Evolutionary conservation across 2,329 filamentous ascomycete genomes (phyloP).

Genomic region (Pseudogymnoascus sp.): DNA sequence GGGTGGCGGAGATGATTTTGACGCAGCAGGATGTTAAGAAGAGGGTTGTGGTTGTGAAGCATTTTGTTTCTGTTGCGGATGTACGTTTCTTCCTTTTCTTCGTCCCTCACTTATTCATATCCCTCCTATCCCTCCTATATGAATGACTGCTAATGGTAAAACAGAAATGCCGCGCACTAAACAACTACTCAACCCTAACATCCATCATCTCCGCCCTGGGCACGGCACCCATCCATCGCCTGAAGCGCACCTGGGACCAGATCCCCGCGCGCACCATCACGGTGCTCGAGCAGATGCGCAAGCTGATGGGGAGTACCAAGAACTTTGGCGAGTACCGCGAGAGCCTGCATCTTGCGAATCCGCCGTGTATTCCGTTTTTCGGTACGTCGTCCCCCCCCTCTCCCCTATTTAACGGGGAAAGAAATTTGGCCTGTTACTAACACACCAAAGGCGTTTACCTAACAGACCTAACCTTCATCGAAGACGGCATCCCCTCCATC

Average conservation of each 20-base stretch:
- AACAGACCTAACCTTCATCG: conserved; percentile 95
- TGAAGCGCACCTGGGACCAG: conserved; percentile 89
- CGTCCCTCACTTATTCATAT: neutral
- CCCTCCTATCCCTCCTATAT: conserved; percentile 11
- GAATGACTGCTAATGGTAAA: conserved; percentile 20
- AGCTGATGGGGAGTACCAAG: conserved; percentile 92
- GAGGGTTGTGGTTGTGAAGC: conserved; percentile 93
- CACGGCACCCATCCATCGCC: conserved; percentile 86
- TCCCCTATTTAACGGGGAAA: neutral
- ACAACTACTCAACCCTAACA: conserved; percentile 96
- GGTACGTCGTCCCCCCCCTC: conserved; percentile 47
- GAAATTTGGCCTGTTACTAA: too few relatives aligned
- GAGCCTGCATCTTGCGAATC: conserved; percentile 82
- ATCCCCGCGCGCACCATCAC: conserved; percentile 76
- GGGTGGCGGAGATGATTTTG: conserved; percentile 98
- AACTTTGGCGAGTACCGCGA: conserved; percentile 98
- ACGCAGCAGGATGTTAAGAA: conserved; percentile 92
- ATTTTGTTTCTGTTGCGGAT: conserved; percentile 93
- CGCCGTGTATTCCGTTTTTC: conserved; percentile 96
- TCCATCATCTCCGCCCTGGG: conserved; percentile 95
- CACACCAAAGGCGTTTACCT: conserved; percentile 69
- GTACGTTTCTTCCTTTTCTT: conserved; percentile 46
- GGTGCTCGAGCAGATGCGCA: conserved; percentile 82
- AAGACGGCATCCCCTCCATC: conserved; percentile 92
- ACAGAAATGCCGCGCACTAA: conserved; percentile 84